Evolutionary conservation across 176 grass and related monocot species (phyloP).

Genomic region (Cymbopogon citratus): DNA sequence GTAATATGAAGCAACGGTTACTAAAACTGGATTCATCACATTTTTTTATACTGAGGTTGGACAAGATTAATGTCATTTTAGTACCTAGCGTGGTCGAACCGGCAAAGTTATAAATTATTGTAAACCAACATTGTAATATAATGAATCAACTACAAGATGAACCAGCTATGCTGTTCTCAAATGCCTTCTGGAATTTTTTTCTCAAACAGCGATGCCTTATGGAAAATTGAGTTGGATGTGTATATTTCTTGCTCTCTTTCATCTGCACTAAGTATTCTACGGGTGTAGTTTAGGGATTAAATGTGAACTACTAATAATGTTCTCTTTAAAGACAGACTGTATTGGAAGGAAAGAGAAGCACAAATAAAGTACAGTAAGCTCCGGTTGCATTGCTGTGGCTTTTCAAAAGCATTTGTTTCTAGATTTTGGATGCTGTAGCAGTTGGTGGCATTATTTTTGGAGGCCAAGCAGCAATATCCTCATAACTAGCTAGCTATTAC

Average conservation of each 20-base stretch:
- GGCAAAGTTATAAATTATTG: not conserved
- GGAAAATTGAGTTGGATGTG: not conserved
- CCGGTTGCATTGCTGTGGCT: too few relatives aligned
- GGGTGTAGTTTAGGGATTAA: not conserved
- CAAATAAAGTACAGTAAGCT: too few relatives aligned
- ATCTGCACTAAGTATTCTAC: not conserved
- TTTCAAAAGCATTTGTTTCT: too few relatives aligned
- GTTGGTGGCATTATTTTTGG: too few relatives aligned
- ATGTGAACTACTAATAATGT: too few relatives aligned
- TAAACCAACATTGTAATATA: not conserved
- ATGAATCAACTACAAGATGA: not conserved
- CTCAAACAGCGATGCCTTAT: conserved; percentile 11
- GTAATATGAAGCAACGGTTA: not conserved
- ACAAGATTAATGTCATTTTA: not conserved
- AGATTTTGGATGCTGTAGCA: too few relatives aligned
- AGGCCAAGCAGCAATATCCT: too few relatives aligned
- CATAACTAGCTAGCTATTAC: too few relatives aligned
- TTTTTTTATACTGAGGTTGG: not conserved
- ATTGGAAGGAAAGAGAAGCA: too few relatives aligned
- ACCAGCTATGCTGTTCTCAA: conserved; percentile 9
- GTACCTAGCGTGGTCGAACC: not conserved
- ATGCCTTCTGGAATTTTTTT: not conserved
- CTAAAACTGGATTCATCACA: not conserved
- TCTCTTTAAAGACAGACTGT: too few relatives aligned
- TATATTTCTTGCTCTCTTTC: not conserved